Base-by-base conservation (phyloP, 1,139 yeast species). In the Blastobotrys capitulatus region DNA sequence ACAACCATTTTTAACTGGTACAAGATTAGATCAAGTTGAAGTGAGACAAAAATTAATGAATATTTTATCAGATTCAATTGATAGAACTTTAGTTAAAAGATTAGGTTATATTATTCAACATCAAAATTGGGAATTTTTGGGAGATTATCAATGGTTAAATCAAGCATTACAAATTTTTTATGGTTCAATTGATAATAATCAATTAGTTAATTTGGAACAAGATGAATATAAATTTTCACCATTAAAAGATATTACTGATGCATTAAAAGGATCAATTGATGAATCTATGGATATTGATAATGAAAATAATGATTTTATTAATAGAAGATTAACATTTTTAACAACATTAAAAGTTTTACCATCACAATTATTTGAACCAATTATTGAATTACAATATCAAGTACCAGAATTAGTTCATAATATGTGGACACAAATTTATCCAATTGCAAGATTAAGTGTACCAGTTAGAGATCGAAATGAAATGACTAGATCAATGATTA, bases 61-160 rank as follows among this genome's bases (percentile, higher is more conserved):
- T 0, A 86, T 94, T 48, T 72, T 94, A 63, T 83, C 85, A 64
- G 79, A 78, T 48, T 86, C 96, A 57, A 73, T 94, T 54, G 97
- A 94, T 54, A 77, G 74, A 48, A 92, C 86, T 58, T 77, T 89
- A 22, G 78, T 80, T 57, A 89, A 87, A 64, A 76, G 98, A 53
- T 71, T 94, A 39, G 83, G 84, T 57, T 94, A 92, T 60, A 83
- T 92, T 9, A 77, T 94, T 32, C 76, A 92, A 37, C 97, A 92
- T 59, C 98, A 94, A 64, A 92, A 88, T 62, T 94, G 99, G 99
- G 98, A 94, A 64, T 85, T 78, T 59, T 73, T 94, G 45, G 92
- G 95, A 0, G 97, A 90, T 57, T 86, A 86, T 60, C 89, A 90
- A 46, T 94, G 98, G 98, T 71, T 90, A 54, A 88, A 89, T 63